Percentiles rank a stretch among this genome's conserved stretches.
phyloP scores from a whole-genome alignment of 2,329 filamentous ascomycete genomes.

The Seiridium unicorne region DNA sequence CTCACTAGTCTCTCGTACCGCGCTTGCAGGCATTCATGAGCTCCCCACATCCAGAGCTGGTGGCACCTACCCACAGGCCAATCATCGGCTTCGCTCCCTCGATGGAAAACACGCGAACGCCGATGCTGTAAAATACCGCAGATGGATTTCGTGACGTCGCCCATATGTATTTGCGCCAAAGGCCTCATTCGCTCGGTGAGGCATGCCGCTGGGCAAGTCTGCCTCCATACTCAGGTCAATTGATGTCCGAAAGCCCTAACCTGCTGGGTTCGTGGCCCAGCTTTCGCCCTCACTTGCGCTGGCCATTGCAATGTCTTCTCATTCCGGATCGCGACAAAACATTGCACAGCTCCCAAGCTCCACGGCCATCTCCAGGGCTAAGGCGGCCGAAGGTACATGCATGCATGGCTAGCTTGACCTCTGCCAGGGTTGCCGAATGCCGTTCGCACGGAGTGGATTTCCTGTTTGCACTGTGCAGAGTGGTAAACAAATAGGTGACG shows the following conservation, averaged over 20 bases:
- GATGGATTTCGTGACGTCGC: conserved; percentile 6
- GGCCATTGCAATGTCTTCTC: neutral
- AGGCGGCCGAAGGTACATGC: neutral
- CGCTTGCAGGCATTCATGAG: conserved; percentile 2
- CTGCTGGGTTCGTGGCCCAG: neutral
- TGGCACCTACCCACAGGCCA: neutral
- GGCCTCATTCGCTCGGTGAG: neutral
- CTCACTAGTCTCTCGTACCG: neutral
- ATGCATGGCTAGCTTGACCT: conserved; percentile 2
- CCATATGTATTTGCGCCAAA: neutral
- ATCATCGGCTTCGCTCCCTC: conserved; percentile 6
- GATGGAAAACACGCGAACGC: conserved; percentile 2
- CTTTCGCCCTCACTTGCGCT: neutral
- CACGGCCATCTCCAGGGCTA: neutral
- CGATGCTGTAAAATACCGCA: conserved; percentile 5
- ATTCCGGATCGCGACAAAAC: neutral
- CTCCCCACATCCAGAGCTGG: neutral
- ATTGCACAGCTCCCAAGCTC: conserved; percentile 6
- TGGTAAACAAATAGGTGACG: neutral
- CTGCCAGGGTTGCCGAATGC: neutral
- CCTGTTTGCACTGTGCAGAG: neutral
- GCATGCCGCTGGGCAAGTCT: no score
- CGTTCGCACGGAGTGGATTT: neutral
- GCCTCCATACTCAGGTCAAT: neutral
- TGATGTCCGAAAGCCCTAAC: neutral